Conservation (phyloP, 139 green algal genomes). For the Picochlorum costavermella region DNA sequence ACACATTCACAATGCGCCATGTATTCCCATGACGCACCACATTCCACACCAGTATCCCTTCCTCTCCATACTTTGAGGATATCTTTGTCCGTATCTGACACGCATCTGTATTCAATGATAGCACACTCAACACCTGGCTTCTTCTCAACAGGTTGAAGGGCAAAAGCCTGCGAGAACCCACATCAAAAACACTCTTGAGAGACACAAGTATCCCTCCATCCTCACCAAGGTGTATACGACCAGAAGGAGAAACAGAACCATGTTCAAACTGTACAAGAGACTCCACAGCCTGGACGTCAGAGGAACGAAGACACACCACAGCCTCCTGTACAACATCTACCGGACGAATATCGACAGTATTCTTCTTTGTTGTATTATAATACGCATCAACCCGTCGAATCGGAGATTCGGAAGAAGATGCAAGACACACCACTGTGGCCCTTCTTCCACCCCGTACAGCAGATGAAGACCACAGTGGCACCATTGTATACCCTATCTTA, state of each 20-base stretch:
- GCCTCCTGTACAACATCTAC: neutral
- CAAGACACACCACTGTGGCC: no score
- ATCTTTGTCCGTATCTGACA: slow-evolving; percentile 34
- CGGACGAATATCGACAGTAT: neutral
- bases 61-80: slow-evolving; percentile 36
- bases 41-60: slow-evolving; percentile 35
- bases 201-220: neutral
- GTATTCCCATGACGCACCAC: slow-evolving; percentile 4
- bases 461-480: no score
- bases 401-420: no score
- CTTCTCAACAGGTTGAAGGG: slow-evolving; percentile 53
- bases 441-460: no score
- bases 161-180: slow-evolving; percentile 35
- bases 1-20: neutral
- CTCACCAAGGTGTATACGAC: neutral
- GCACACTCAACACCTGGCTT: slow-evolving; percentile 42
- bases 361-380: no score
- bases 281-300: neutral
- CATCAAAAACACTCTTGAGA: slow-evolving; percentile 9
- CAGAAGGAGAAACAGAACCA: no score
- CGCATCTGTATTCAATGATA: slow-evolving; percentile 17
- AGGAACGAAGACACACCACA: neutral
- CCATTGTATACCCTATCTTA: no score
- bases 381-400: no score
- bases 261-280: neutral